Percentiles rank a stretch among this genome's conserved stretches.
These are phyloP conservation scores for Colletotrichum sp. DNA, from an alignment of 2,329 filamentous ascomycete genomes.

Conservation along the genomic window DNA sequence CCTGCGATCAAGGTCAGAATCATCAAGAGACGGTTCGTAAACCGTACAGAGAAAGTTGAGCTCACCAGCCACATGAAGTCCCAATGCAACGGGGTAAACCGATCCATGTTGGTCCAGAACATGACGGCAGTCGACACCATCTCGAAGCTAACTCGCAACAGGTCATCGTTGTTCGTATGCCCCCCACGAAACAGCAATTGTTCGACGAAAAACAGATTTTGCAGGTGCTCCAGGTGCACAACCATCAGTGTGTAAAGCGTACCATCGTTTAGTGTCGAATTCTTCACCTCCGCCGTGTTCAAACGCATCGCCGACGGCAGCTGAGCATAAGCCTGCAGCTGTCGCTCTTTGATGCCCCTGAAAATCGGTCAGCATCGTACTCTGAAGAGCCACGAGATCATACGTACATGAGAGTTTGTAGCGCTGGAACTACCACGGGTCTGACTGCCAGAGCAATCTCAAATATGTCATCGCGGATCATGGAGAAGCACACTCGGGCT, in stretches of 20 bases:
- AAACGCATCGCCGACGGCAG: not conserved
- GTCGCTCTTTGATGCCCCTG: not conserved
- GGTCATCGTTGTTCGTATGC: not conserved
- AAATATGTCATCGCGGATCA: not conserved
- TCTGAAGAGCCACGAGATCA: not conserved
- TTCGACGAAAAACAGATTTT: not conserved
- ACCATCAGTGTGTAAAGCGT: not conserved
- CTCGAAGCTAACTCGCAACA: conserved; percentile 42
- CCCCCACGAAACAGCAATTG: not conserved
- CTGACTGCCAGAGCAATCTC: not conserved
- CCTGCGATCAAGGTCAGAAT: not conserved
- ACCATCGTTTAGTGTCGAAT: not conserved
- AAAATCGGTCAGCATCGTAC: not conserved
- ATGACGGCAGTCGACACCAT: conserved; percentile 50
- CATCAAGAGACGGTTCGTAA: not conserved
- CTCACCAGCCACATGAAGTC: not conserved
- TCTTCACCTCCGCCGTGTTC: not conserved
- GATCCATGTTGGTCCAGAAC: conserved; percentile 55
- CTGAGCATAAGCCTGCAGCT: not conserved
- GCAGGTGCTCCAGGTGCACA: not conserved
- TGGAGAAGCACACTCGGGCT: not conserved
- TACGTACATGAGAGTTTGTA: not conserved
- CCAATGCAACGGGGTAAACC: conserved; percentile 32
- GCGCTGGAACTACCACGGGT: not conserved
- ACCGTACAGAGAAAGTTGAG: not conserved